A percentile compares a stretch with the other conserved stretches of the same genome.
Conservation (phyloP, 1,284 basidiomycete species). For the Singerocomus rubriflavus region DNA sequence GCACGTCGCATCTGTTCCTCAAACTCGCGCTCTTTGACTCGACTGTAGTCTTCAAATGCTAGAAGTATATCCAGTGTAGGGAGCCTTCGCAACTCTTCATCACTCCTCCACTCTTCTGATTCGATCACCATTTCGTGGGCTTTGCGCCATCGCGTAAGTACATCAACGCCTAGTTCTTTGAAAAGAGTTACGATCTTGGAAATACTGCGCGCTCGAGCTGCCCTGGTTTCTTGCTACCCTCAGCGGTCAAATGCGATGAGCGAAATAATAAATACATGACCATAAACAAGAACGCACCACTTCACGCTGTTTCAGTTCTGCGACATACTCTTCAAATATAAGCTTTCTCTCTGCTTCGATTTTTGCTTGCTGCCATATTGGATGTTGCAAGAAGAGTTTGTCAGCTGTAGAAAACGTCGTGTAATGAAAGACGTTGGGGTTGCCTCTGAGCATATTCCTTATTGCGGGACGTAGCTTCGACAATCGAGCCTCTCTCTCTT, state of each 20-base stretch:
- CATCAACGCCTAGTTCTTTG: conserved; percentile 81
- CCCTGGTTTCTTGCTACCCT: conserved; percentile 70
- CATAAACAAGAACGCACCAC: conserved; percentile 52
- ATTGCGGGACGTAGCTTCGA: conserved; percentile 81
- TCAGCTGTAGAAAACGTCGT: conserved; percentile 86
- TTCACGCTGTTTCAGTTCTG: conserved; percentile 81
- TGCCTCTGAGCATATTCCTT: conserved; percentile 79
- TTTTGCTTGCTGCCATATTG: conserved; percentile 84
- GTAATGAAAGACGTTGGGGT: conserved; percentile 84
- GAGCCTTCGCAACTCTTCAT: conserved; percentile 72
- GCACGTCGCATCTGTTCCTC: conserved; percentile 77
- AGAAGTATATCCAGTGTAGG: conserved; percentile 87
- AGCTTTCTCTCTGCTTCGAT: conserved; percentile 79
- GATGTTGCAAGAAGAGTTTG: conserved; percentile 76
- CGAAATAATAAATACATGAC: not conserved
- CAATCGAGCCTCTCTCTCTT: conserved; percentile 77
- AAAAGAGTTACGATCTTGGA: conserved; percentile 76
- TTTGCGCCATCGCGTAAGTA: conserved; percentile 84
- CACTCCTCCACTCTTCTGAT: conserved; percentile 74
- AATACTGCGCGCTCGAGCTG: conserved; percentile 71
- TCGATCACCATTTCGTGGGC: conserved; percentile 75
- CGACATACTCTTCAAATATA: conserved; percentile 87
- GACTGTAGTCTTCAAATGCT: conserved; percentile 89
- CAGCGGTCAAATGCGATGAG: conserved; percentile 11
- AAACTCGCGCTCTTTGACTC: conserved; percentile 83